Evolutionary conservation across 2,329 filamentous ascomycete species (phyloP).

Genomic region (Ophiocordyceps camponoti-floridani): DNA sequence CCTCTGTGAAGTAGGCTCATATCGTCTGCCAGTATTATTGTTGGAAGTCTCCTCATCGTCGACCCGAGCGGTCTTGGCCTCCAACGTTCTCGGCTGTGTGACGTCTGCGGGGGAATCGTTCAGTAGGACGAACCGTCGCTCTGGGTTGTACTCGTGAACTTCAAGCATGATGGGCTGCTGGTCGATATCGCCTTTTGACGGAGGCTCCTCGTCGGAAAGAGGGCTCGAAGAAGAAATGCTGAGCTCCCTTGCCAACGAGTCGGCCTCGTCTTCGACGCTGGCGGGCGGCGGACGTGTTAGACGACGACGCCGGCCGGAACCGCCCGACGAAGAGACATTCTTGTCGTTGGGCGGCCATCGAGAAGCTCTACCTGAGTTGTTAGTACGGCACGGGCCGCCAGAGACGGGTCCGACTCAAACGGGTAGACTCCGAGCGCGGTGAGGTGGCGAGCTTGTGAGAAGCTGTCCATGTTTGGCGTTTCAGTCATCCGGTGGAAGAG

Average conservation of each 20-base stretch:
- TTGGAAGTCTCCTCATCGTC: background rate
- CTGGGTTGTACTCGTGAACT: constrained; percentile 39
- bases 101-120: constrained; percentile 8
- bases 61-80: background rate
- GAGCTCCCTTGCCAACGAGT: constrained; percentile 43
- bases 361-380: constrained; percentile 6
- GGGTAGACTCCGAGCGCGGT: constrained; percentile 23
- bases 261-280: constrained; percentile 50
- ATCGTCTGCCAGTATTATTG: background rate
- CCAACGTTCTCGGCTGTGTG: background rate
- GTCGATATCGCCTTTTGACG: constrained; percentile 45
- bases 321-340: background rate
- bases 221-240: constrained; percentile 14
- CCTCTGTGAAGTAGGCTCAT: background rate
- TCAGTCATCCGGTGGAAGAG: constrained; percentile 3
- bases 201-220: constrained; percentile 32
- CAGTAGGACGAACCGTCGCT: constrained; percentile 48
- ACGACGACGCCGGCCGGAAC: constrained; percentile 1
- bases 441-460: constrained; percentile 32
- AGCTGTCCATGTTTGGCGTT: constrained; percentile 23
- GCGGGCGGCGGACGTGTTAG: constrained; percentile 39
- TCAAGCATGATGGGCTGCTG: constrained; percentile 51
- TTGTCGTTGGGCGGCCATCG: background rate
- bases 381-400: background rate
- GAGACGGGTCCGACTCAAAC: constrained; percentile 6